These are phyloP conservation scores for Sanghuangporus weigelae DNA, from an alignment of 1,284 basidiomycete species.

Conservation along the genomic window DNA sequence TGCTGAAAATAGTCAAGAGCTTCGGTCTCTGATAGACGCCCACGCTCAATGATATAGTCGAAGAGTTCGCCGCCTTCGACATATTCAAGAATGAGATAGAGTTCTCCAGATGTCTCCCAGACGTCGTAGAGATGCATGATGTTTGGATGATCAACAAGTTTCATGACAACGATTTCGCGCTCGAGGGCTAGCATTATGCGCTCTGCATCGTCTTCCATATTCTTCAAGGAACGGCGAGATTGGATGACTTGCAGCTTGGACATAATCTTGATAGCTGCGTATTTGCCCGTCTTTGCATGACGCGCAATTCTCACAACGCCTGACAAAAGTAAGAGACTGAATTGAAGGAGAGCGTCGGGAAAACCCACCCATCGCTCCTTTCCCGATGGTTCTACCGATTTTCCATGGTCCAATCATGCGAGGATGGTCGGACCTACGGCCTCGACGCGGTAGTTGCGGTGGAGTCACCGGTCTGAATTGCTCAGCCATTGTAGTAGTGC, in stretches of 20 bases:
- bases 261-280: conserved; percentile 96
- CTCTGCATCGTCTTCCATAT: conserved; percentile 62
- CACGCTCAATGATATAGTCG: conserved; percentile 86
- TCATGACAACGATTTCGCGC: conserved; percentile 97
- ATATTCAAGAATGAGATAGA: conserved; percentile 95
- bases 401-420: conserved; percentile 91
- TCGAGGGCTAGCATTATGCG: conserved; percentile 79
- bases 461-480: conserved; percentile 10
- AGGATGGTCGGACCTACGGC: conserved; percentile 47
- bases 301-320: conserved; percentile 91
- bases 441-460: conserved; percentile 29
- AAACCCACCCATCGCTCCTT: conserved; percentile 78
- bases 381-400: conserved; percentile 89
- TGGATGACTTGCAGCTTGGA: conserved; percentile 72
- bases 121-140: conserved; percentile 76
- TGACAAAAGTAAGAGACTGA: conserved; percentile 28
- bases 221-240: conserved; percentile 67
- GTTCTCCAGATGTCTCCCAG: conserved; percentile 90
- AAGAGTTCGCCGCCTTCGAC: conserved; percentile 97
- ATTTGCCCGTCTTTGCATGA: conserved; percentile 83
- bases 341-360: not conserved
- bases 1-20: conserved; percentile 96
- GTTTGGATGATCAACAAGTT: conserved; percentile 63
- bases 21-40: conserved; percentile 74
- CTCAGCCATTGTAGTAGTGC: conserved; percentile 14